Conservation (phyloP, 768 basidiomycete species). For the Cyclocybe cylindracea region DNA sequence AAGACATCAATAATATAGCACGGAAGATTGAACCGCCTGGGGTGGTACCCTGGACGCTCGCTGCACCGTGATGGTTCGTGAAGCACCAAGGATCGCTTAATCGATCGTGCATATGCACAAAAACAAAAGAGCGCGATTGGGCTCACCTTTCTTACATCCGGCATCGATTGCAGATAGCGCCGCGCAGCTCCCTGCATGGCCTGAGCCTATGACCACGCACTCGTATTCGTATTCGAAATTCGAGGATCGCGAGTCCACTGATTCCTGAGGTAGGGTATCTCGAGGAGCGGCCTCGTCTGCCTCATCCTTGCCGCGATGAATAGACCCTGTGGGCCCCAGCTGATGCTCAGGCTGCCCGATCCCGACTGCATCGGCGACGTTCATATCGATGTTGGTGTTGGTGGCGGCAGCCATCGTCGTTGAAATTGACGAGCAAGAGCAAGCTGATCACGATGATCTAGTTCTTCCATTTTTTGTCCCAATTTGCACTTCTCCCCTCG, state of each 20-base stretch:
- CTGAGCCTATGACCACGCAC: constrained; percentile 65
- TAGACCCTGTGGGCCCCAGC: background rate
- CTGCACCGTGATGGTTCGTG: background rate
- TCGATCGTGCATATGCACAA: background rate
- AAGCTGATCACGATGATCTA: too few species aligned
- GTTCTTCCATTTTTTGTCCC: too few species aligned
- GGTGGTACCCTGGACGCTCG: background rate
- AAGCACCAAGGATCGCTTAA: background rate
- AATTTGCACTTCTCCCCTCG: too few species aligned
- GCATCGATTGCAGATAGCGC: constrained; percentile 60
- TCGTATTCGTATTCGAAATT: constrained; percentile 34
- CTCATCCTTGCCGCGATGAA: background rate
- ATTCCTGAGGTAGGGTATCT: too few species aligned
- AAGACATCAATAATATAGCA: too few species aligned
- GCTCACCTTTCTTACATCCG: constrained; percentile 52
- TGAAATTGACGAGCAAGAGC: too few species aligned
- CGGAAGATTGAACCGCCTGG: too few species aligned
- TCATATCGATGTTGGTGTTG: too few species aligned
- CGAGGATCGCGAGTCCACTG: background rate
- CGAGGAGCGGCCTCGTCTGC: too few species aligned
- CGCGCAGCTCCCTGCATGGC: constrained; percentile 68
- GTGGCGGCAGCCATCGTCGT: too few species aligned
- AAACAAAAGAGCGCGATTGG: background rate
- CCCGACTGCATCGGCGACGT: background rate
- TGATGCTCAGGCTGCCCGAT: constrained; percentile 3